Conservation (phyloP, 1,284 basidiomycete species). For the Ceratobasidium sp. region DNA sequence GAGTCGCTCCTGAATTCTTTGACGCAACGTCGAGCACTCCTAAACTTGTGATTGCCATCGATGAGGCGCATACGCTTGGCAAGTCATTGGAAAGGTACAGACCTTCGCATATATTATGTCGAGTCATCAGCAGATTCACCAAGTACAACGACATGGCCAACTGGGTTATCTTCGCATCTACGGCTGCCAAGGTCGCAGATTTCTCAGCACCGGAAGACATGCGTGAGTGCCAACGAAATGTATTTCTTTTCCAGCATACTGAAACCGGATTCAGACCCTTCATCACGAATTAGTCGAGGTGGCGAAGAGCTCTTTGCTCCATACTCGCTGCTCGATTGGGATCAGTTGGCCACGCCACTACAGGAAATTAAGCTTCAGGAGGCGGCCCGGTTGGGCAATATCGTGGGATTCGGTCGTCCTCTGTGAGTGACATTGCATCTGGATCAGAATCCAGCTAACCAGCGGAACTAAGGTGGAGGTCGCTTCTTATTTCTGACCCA, state of each 20-base stretch:
- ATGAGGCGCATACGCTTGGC: not conserved
- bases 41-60: constrained; percentile 10
- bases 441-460: not conserved
- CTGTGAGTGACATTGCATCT: not conserved
- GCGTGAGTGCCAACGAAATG: not conserved
- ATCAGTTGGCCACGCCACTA: not conserved
- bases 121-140: not conserved
- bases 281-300: not conserved
- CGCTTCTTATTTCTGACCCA: not conserved
- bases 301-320: not conserved
- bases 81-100: not conserved
- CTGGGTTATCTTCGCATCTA: not conserved
- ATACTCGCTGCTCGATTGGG: not conserved
- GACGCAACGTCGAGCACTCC: not conserved
- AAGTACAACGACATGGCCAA: not conserved
- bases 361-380: not conserved
- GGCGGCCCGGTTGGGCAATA: not conserved
- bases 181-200: not conserved
- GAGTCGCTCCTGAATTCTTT: not conserved
- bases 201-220: not conserved
- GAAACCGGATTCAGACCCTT: not conserved
- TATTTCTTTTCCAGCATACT: not conserved
- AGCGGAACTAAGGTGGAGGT: not conserved
- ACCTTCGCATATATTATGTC: not conserved
- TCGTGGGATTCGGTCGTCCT: not conserved